phyloP scores from a whole-genome alignment of 202 grass and related monocot genomes.

The Dendrocalamus latiflorus region DNA sequence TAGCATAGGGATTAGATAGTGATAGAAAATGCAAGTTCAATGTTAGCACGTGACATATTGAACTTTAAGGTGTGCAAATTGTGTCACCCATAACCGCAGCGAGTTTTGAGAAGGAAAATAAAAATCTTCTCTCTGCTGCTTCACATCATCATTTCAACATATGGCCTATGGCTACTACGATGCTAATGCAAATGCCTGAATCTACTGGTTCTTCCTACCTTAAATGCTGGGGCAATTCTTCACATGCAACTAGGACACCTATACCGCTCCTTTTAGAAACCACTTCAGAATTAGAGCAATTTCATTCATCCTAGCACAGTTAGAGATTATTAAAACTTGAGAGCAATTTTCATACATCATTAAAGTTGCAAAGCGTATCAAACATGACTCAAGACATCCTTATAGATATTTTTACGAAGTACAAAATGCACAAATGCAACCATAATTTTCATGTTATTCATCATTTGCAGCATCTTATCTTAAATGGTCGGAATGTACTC shows the following conservation, averaged over 20 bases:
- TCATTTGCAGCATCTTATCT: slow-evolving; percentile 18
- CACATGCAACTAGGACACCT: not conserved
- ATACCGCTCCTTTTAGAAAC: not conserved
- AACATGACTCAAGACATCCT: not conserved
- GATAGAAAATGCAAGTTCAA: slow-evolving; percentile 4
- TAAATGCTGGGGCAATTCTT: not conserved
- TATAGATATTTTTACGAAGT: not conserved
- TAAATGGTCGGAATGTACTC: slow-evolving; percentile 18
- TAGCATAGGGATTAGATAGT: not conserved
- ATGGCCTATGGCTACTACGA: not conserved
- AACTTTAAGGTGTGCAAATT: not conserved
- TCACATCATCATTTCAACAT: not conserved
- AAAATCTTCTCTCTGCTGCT: not conserved
- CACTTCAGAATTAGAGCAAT: not conserved
- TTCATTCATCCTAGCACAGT: not conserved
- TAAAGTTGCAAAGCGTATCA: not conserved
- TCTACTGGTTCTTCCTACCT: not conserved
- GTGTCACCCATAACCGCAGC: not conserved
- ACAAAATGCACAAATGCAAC: not conserved
- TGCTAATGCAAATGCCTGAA: not conserved
- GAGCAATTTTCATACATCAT: not conserved
- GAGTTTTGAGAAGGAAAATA: not conserved
- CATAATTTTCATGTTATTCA: slow-evolving; percentile 30
- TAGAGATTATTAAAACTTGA: not conserved
- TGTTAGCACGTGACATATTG: not conserved